Evolutionary conservation across 257 asterid species (phyloP), one percentile per base, ranked within the genome.

Genomic region (Lavandula angustifolia): DNA sequence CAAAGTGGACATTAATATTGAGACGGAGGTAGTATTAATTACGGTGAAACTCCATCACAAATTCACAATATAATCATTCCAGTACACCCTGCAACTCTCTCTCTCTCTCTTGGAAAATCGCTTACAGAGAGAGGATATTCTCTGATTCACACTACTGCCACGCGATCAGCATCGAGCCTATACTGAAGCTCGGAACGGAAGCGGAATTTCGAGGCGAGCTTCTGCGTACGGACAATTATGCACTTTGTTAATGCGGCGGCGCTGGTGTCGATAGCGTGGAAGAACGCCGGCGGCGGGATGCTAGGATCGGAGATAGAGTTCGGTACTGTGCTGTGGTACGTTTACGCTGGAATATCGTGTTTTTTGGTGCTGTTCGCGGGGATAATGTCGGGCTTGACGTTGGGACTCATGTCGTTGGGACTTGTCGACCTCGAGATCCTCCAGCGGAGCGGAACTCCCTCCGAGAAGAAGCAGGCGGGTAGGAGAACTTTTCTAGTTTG

Each of bases 361-460:
- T 9, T 85, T 9, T 59, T 92, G 64, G 98, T 92, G 14, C 63
- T 92, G 3, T 92, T 92, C 55, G 98, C 96, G 4, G 98, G 98
- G 29, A 87, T 83, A 42, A 92, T 92, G 98, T 92, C 96, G 9
- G 98, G 98, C 40, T 77, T 92, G 27, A 92, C 98, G 7, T 49
- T 92, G 66, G 98, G 98, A 1, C 87, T 92, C 66, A 87, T 92
- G 98, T 92, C 96, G 3, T 63, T 92, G 62, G 89, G 96, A 68
- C 92, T 85, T 47, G 98, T 92, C 66, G 96, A 89, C 72, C 96
- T 89, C 44, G 98, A 92, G 83, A 92, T 92, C 80, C 89, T 92
- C 33, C 89, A 89, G 88, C 87, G 89, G 9, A 92, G 98, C 68
- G 96, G 96, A 48, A 79, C 96, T 3, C 76, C 89, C 38, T 4